Conservation (phyloP, 139 green algal genomes). For the Micractinium conductrix region DNA sequence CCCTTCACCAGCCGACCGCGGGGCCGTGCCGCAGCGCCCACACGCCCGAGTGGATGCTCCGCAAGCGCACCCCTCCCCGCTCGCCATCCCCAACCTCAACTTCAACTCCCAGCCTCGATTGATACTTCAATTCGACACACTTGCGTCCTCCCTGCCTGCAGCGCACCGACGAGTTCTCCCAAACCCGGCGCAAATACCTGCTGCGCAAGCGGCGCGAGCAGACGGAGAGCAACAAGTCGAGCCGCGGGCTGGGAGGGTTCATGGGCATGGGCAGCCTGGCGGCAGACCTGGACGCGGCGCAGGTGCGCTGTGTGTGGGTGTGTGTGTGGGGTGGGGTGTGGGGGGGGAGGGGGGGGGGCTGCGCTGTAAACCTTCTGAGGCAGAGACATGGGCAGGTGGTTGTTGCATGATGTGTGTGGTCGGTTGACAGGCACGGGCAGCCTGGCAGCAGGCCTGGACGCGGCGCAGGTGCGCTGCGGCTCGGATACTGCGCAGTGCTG, state of each 20-base stretch:
- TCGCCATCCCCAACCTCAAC: background rate
- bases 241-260: slow-evolving; percentile 24
- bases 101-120: background rate
- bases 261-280: slow-evolving; percentile 39
- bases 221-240: slow-evolving; percentile 53
- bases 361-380: background rate
- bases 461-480: background rate
- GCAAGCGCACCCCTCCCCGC: background rate
- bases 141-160: slow-evolving; percentile 40
- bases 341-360: background rate
- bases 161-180: slow-evolving; percentile 88
- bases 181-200: slow-evolving; percentile 85
- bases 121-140: too few relatives aligned
- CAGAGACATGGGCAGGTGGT: too few relatives aligned
- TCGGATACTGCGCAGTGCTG: too few relatives aligned
- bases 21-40: too few relatives aligned
- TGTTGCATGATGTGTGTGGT: too few relatives aligned
- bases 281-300: slow-evolving; percentile 4
- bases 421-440: slow-evolving; percentile 41
- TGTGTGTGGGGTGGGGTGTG: background rate
- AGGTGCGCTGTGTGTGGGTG: background rate
- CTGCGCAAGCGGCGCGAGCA: slow-evolving; percentile 88
- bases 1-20: too few relatives aligned
- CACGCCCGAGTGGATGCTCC: too few relatives aligned
- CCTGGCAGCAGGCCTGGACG: slow-evolving; percentile 11